phyloP scores from a whole-genome alignment of 2,329 filamentous ascomycete species.

The Furcasterigmium sp. region DNA sequence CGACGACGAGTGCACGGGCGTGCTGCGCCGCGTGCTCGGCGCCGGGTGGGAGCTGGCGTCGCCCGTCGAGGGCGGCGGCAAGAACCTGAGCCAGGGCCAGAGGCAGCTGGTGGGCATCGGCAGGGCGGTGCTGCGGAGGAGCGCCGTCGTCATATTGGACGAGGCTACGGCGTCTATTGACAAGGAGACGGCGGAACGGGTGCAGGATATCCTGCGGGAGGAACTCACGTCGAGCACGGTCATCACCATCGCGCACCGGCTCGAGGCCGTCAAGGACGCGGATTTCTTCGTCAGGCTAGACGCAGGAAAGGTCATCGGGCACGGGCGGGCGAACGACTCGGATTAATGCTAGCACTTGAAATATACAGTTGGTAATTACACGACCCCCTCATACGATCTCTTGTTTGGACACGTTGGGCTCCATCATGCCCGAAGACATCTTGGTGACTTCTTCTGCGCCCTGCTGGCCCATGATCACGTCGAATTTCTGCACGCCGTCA shows the following conservation, averaged over 20 bases:
- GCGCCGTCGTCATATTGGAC: constrained; percentile 57
- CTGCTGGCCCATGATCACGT: constrained; percentile 2
- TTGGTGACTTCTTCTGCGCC: background rate
- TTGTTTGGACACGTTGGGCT: background rate
- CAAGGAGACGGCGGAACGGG: constrained; percentile 49
- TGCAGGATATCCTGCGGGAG: constrained; percentile 51
- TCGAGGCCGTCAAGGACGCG: constrained; percentile 57
- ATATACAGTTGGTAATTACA: too few species aligned
- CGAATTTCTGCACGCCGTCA: constrained; percentile 5
- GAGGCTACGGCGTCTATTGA: constrained; percentile 63
- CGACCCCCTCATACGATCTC: background rate
- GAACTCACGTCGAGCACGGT: constrained; percentile 54
- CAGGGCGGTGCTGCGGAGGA: constrained; percentile 53
- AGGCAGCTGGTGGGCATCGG: constrained; percentile 57
- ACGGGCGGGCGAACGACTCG: constrained; percentile 29
- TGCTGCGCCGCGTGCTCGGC: constrained; percentile 56
- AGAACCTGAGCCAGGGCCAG: constrained; percentile 59
- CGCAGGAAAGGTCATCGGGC: constrained; percentile 42
- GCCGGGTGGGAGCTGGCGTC: constrained; percentile 40
- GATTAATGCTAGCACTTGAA: too few species aligned
- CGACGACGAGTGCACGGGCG: constrained; percentile 41
- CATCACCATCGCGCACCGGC: constrained; percentile 61
- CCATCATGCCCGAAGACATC: background rate
- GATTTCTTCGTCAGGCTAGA: constrained; percentile 51
- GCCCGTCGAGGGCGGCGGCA: constrained; percentile 53